Evolutionary conservation across 2,329 filamentous ascomycete genomes (phyloP).

Genomic region (Proliferodiscus dingleyae): DNA sequence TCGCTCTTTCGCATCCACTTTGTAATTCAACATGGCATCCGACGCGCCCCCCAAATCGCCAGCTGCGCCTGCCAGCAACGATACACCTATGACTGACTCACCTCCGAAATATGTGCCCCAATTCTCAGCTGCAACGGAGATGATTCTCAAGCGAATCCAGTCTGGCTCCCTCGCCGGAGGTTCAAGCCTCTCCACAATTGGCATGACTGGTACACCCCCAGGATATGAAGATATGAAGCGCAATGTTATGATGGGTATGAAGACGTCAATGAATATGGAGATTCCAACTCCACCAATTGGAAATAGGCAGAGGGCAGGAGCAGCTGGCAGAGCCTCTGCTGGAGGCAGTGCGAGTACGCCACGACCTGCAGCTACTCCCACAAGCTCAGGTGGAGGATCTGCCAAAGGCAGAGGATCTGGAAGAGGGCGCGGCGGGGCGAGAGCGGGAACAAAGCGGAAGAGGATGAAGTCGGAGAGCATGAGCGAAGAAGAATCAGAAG

Average conservation of each 20-base stretch:
- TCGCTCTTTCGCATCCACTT: slow-evolving; percentile 5
- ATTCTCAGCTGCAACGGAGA: slow-evolving; percentile 33
- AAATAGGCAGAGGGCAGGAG: slow-evolving; percentile 5
- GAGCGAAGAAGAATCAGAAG: slow-evolving; percentile 28
- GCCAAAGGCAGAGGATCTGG: slow-evolving; percentile 6
- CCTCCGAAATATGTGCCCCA: slow-evolving; percentile 32
- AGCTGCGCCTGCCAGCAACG: slow-evolving; percentile 15
- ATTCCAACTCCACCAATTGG: slow-evolving; percentile 25
- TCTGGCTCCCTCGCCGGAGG: slow-evolving; percentile 20
- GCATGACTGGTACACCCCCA: slow-evolving; percentile 25
- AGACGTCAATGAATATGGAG: slow-evolving; percentile 32
- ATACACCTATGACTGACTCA: slow-evolving; percentile 19
- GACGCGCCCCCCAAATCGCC: slow-evolving; percentile 22
- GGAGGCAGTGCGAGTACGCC: slow-evolving; percentile 13
- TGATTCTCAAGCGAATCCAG: slow-evolving; percentile 34
- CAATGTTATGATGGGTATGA: slow-evolving; percentile 32
- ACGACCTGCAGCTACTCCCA: slow-evolving; percentile 22
- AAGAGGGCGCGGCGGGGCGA: slow-evolving; percentile 15
- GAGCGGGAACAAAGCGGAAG: slow-evolving; percentile 29
- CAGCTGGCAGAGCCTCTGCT: slow-evolving; percentile 13
- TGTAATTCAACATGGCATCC: slow-evolving; percentile 20
- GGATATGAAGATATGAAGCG: slow-evolving; percentile 33
- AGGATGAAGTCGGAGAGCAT: slow-evolving; percentile 24
- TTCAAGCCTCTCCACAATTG: slow-evolving; percentile 23
- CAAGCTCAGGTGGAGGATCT: slow-evolving; percentile 15